phyloP scores from a whole-genome alignment of 768 basidiomycete species.

The Fomitopsis serialis region DNA sequence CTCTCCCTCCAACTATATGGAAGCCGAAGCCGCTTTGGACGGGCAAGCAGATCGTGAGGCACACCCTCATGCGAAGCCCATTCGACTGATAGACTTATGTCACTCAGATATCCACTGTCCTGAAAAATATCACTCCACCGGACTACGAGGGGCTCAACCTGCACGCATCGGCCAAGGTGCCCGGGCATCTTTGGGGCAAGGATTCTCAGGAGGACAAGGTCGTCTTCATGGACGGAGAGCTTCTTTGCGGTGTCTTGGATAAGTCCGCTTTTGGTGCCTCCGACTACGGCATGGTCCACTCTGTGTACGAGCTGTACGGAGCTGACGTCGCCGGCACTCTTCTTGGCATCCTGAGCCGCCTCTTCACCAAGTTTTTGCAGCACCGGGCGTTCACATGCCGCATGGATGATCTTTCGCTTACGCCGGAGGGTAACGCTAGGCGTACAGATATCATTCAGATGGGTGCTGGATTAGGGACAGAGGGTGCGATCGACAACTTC shows the following conservation, averaged over 20 bases:
- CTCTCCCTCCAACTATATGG: conserved; percentile 89
- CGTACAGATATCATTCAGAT: conserved; percentile 63
- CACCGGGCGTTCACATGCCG: conserved; percentile 97
- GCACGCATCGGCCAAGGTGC: conserved; percentile 83
- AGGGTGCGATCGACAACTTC: conserved; percentile 88
- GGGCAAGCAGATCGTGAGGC: conserved; percentile 89
- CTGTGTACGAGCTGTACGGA: conserved; percentile 94
- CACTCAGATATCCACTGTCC: conserved; percentile 82
- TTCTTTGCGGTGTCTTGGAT: conserved; percentile 91
- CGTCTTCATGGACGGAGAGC: conserved; percentile 87
- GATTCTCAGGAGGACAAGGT: conserved; percentile 81
- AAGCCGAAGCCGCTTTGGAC: conserved; percentile 92
- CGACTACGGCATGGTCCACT: conserved; percentile 95
- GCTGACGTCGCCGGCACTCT: conserved; percentile 84
- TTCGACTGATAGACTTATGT: conserved; percentile 1
- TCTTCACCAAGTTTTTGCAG: conserved; percentile 96
- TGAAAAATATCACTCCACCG: conserved; percentile 85
- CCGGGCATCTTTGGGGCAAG: conserved; percentile 78
- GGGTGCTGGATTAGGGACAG: conserved; percentile 71
- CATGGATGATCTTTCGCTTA: conserved; percentile 95
- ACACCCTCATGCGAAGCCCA: background rate
- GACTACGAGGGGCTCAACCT: conserved; percentile 80
- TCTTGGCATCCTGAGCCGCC: conserved; percentile 85
- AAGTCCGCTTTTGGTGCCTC: conserved; percentile 97
- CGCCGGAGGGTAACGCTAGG: conserved; percentile 68